Conservation (phyloP, 805 yeast genomes). For the Wickerhamiella azymoides region DNA sequence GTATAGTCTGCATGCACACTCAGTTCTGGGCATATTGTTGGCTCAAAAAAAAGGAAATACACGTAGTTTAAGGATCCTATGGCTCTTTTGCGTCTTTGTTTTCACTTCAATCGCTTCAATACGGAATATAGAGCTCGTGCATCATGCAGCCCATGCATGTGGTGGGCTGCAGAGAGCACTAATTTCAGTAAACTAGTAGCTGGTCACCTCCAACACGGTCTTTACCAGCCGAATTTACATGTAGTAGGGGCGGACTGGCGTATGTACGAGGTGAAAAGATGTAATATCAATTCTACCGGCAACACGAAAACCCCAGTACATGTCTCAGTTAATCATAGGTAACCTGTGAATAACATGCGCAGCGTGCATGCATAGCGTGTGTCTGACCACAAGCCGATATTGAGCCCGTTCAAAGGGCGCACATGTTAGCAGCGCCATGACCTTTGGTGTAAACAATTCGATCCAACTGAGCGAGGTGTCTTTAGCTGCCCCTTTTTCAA, state of each 20-base stretch:
- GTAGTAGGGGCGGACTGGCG: too few species aligned
- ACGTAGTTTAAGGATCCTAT: background rate
- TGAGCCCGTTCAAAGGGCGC: background rate
- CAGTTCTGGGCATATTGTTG: background rate
- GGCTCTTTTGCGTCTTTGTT: background rate
- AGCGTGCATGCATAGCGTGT: background rate
- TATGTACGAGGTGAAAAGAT: too few species aligned
- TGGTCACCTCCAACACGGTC: background rate
- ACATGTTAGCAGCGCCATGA: background rate
- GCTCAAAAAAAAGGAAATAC: background rate
- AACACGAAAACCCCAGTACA: too few species aligned
- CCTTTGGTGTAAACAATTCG: background rate
- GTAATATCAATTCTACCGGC: too few species aligned
- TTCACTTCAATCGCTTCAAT: background rate
- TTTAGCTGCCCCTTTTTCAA: background rate
- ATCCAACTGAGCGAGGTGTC: too few species aligned
- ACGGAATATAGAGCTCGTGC: background rate
- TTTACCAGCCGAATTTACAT: too few species aligned
- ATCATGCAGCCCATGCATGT: background rate
- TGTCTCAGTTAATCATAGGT: slow-evolving; percentile 6
- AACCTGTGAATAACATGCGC: background rate
- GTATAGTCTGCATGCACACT: background rate
- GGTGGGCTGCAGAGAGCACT: background rate
- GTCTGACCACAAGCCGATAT: background rate
- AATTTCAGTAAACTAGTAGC: background rate